Evolutionary conservation across 2,329 filamentous ascomycete genomes (phyloP).

Genomic region (Trichoderma sp.): DNA sequence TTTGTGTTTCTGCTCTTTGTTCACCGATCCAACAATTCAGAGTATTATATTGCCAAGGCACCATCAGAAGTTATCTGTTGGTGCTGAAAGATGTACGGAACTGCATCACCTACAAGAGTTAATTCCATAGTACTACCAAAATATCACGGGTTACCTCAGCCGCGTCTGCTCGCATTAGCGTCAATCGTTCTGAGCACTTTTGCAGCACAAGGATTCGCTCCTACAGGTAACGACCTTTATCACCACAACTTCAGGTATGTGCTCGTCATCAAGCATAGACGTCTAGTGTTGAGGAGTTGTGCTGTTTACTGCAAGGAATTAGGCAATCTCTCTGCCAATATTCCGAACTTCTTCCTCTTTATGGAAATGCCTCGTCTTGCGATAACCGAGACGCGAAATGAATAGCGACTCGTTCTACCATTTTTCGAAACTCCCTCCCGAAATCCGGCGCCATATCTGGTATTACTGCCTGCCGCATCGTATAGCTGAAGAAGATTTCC

Average conservation of each 20-base stretch:
- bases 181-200: neutral
- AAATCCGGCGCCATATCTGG: neutral
- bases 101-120: neutral
- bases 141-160: neutral
- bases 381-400: neutral
- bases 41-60: neutral
- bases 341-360: fast-evolving
- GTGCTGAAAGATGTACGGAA: neutral
- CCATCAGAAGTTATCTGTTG: fast-evolving
- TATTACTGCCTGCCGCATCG: neutral
- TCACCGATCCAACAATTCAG: fast-evolving
- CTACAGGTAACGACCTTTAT: neutral
- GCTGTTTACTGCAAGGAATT: neutral
- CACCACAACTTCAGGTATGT: neutral
- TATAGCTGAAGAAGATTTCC: neutral
- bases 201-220: neutral
- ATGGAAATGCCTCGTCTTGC: neutral
- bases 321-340: neutral
- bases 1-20: neutral
- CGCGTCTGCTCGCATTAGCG: neutral
- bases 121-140: neutral
- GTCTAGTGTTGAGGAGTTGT: neutral
- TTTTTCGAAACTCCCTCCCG: neutral
- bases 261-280: neutral
- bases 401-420: neutral